These are phyloP conservation scores for Xylariaceae sp. DNA, from an alignment of 2,329 filamentous ascomycete genomes.

Conservation along the genomic window DNA sequence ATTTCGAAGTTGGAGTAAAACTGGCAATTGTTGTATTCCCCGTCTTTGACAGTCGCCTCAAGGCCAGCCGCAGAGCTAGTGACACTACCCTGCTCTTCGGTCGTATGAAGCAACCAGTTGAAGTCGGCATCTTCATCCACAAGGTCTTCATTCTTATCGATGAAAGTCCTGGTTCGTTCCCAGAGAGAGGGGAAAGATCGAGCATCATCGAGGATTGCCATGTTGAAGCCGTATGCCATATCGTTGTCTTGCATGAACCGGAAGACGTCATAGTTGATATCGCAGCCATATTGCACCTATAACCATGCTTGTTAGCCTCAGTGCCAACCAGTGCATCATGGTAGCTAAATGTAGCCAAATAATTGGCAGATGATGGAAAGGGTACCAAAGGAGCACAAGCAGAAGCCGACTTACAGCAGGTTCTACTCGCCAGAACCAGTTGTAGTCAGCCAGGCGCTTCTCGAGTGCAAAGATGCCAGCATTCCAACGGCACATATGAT, in stretches of 20 bases:
- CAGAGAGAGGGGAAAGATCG: slow-evolving; percentile 49
- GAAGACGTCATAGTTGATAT: slow-evolving; percentile 83
- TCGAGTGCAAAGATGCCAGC: slow-evolving; percentile 82
- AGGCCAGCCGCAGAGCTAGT: slow-evolving; percentile 13
- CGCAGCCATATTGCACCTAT: slow-evolving; percentile 57
- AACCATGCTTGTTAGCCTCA: slow-evolving; percentile 19
- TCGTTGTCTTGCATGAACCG: slow-evolving; percentile 82
- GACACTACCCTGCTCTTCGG: slow-evolving; percentile 21
- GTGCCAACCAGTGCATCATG: background rate
- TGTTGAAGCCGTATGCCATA: slow-evolving; percentile 73
- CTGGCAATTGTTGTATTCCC: slow-evolving; percentile 53
- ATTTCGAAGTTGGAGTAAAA: slow-evolving; percentile 59
- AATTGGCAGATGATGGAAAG: too few relatives aligned
- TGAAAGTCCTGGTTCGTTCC: slow-evolving; percentile 49
- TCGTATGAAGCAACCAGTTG: slow-evolving; percentile 48
- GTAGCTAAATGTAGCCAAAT: background rate
- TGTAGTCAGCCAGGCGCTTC: slow-evolving; percentile 63
- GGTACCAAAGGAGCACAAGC: background rate
- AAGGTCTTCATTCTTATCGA: slow-evolving; percentile 47
- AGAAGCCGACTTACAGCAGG: slow-evolving; percentile 54
- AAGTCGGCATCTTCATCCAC: slow-evolving; percentile 52
- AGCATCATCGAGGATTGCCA: slow-evolving; percentile 50
- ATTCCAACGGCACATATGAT: slow-evolving; percentile 83
- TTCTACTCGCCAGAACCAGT: slow-evolving; percentile 65
- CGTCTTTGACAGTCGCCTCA: slow-evolving; percentile 27